phyloP scores from a whole-genome alignment of 257 asterid species.

The Fraxinus cuspidata region DNA sequence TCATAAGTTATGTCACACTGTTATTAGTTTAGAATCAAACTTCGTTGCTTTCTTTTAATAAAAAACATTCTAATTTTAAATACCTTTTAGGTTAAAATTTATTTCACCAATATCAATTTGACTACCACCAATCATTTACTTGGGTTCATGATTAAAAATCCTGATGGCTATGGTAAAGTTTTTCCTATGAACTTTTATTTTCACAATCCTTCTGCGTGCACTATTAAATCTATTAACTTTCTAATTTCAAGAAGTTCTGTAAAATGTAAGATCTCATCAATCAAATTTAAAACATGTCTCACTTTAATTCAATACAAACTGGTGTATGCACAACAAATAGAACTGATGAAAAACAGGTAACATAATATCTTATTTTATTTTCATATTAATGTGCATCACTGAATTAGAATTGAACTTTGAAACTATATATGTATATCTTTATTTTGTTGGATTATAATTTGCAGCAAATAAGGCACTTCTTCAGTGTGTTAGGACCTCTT shows the following conservation, averaged over 20 bases:
- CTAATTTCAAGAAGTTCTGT: not conserved
- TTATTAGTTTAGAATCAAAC: not conserved
- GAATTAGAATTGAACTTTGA: too few species aligned
- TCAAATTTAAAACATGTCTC: too few species aligned
- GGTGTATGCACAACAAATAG: too few species aligned
- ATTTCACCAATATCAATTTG: too few species aligned
- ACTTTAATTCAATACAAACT: too few species aligned
- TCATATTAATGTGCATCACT: too few species aligned
- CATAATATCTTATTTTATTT: too few species aligned
- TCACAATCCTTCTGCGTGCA: conserved; percentile 5
- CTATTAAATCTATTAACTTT: not conserved
- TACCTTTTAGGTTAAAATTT: conserved; percentile 48
- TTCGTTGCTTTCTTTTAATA: not conserved
- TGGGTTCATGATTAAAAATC: conserved; percentile 72
- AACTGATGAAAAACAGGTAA: too few species aligned
- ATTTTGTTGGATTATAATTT: conserved; percentile 25
- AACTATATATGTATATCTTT: conserved; percentile 3
- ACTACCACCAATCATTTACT: conserved; percentile 84
- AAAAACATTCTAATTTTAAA: not conserved
- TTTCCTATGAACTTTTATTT: conserved; percentile 8
- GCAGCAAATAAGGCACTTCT: conserved; percentile 97
- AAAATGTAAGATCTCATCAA: too few species aligned
- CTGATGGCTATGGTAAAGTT: conserved; percentile 77
- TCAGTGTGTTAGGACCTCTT: conserved; percentile 70
- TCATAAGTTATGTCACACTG: not conserved